Percentiles rank a stretch among this genome's conserved stretches.
phyloP scores from a whole-genome alignment of 495 filamentous ascomycete species.

The Neurospora sp. region DNA sequence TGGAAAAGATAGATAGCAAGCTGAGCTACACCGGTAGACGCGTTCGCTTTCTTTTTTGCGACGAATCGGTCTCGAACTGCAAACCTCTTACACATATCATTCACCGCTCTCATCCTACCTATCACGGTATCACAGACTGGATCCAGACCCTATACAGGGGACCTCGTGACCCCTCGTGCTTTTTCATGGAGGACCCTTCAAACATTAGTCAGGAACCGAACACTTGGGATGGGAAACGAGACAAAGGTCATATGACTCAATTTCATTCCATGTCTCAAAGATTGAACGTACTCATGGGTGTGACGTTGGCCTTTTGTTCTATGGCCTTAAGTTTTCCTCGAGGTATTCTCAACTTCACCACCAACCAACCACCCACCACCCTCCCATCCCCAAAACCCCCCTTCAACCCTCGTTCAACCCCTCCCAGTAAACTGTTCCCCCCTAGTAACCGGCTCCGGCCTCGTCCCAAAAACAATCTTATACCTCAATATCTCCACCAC shows the following conservation, averaged over 20 bases:
- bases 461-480: slow-evolving; percentile 76
- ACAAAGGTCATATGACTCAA: slow-evolving; percentile 4
- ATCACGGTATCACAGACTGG: not conserved
- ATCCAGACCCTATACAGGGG: not conserved
- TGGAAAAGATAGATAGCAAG: not conserved
- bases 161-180: slow-evolving; percentile 9
- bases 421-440: not conserved
- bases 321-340: too few relatives aligned
- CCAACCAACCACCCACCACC: not conserved
- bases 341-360: not conserved
- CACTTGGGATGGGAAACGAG: not conserved
- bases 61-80: not conserved
- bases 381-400: not conserved
- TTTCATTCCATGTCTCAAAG: too few relatives aligned
- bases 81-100: not conserved
- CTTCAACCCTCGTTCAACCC: not conserved
- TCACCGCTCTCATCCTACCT: not conserved
- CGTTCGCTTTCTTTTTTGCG: not conserved
- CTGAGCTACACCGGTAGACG: not conserved
- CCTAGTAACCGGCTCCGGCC: slow-evolving; percentile 72
- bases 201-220: slow-evolving; percentile 11
- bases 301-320: too few relatives aligned
- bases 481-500: slow-evolving; percentile 82
- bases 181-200: slow-evolving; percentile 2
- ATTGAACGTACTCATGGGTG: too few relatives aligned